Evolutionary conservation across 768 basidiomycete genomes (phyloP).

Genomic region (Tubosaeta sp.): DNA sequence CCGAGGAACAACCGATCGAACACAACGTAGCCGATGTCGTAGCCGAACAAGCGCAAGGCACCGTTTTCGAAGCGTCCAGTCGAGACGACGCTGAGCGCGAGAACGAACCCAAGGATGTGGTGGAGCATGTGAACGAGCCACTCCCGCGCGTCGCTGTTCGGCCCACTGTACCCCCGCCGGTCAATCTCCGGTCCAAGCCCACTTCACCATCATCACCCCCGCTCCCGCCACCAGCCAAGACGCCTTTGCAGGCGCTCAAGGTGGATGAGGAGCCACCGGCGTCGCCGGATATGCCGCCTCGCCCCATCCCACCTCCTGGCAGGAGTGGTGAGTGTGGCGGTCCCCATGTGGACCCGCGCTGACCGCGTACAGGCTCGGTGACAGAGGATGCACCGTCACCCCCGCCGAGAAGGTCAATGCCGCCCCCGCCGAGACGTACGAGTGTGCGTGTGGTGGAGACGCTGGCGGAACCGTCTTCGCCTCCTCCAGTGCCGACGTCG

Average conservation of each 20-base stretch:
- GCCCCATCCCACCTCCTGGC: constrained; percentile 28
- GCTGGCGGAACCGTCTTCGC: constrained; percentile 11
- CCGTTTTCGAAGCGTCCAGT: background rate
- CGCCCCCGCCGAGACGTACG: constrained; percentile 22
- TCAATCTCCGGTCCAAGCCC: constrained; percentile 22
- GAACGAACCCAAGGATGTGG: constrained; percentile 14
- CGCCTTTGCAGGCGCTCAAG: constrained; percentile 8
- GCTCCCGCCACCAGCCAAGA: constrained; percentile 12
- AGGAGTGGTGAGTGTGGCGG: constrained; percentile 23
- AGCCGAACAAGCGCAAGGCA: constrained; percentile 4
- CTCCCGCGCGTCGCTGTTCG: constrained; percentile 30
- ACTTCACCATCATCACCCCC: constrained; percentile 14
- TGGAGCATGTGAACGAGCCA: constrained; percentile 18
- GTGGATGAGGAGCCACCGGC: constrained; percentile 22
- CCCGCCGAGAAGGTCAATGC: constrained; percentile 17
- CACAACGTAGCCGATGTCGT: background rate
- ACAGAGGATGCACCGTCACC: constrained; percentile 9
- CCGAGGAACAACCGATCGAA: constrained; percentile 7
- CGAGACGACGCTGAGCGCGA: background rate
- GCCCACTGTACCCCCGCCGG: constrained; percentile 31
- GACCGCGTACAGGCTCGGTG: constrained; percentile 9
- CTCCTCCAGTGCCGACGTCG: constrained; percentile 18
- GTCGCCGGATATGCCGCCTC: constrained; percentile 28
- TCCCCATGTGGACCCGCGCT: background rate
- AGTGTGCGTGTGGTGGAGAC: constrained; percentile 15